Percentiles rank a stretch among this genome's conserved stretches.
Evolutionary conservation across 352 stramenopile genomes (phyloP).

Genomic region (Phytophthora aleatoria): DNA sequence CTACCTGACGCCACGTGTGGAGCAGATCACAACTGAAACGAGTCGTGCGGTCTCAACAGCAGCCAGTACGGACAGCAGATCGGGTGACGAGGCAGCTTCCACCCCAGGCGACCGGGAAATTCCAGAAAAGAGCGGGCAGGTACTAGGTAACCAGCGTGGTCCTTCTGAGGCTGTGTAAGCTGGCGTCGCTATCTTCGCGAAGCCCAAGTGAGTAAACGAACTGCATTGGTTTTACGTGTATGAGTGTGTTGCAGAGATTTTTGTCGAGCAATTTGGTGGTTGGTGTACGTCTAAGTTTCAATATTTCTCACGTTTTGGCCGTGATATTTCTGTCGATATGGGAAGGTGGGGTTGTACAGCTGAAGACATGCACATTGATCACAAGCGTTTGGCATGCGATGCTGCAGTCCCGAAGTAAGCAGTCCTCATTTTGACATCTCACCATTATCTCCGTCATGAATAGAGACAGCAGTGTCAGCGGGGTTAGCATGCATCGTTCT

Average conservation of each 20-base stretch:
- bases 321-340: slow-evolving; percentile 29
- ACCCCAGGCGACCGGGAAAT: slow-evolving; percentile 18
- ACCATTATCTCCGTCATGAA: slow-evolving; percentile 21
- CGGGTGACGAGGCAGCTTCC: slow-evolving; percentile 21
- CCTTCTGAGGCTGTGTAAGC: slow-evolving; percentile 36
- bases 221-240: slow-evolving; percentile 2
- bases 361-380: slow-evolving; percentile 10
- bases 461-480: not conserved
- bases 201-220: not conserved
- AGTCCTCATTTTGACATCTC: slow-evolving; percentile 9
- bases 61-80: slow-evolving; percentile 26
- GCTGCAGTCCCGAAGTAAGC: not conserved
- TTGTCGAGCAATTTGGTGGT: too few relatives aligned
- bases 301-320: too few relatives aligned
- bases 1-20: slow-evolving; percentile 38
- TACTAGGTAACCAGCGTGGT: slow-evolving; percentile 30
- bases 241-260: not conserved
- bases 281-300: too few relatives aligned
- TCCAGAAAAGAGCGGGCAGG: slow-evolving; percentile 24
- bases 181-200: not conserved
- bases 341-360: not conserved
- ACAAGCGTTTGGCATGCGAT: slow-evolving; percentile 6
- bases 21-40: slow-evolving; percentile 26
- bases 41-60: slow-evolving; percentile 5
- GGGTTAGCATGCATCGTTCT: not conserved